Conservation (phyloP, 208 protist genomes). For the Leishmania turanica region DNA sequence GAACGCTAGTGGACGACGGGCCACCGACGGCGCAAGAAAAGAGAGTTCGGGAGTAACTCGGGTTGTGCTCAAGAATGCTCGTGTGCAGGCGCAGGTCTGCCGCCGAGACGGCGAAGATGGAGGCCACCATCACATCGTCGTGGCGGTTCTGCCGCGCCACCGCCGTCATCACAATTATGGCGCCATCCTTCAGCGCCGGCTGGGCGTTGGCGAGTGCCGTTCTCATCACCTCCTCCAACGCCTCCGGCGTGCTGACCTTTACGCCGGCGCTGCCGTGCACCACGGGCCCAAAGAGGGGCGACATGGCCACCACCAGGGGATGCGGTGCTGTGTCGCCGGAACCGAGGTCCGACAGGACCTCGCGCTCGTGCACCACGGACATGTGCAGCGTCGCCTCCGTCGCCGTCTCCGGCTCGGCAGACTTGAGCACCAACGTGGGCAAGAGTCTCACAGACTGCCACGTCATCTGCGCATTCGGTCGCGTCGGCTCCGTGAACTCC, state of each 20-base stretch:
- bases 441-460: constrained; percentile 50
- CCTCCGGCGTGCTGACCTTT: constrained; percentile 24
- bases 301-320: constrained; percentile 47
- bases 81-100: constrained; percentile 43
- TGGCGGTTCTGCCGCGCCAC: constrained; percentile 51
- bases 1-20: constrained; percentile 43
- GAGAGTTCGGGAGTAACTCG: constrained; percentile 36
- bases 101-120: constrained; percentile 44
- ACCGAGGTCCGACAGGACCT: constrained; percentile 46
- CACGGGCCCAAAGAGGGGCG: constrained; percentile 52
- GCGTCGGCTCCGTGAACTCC: constrained; percentile 34
- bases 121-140: constrained; percentile 52
- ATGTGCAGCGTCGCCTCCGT: constrained; percentile 50
- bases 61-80: constrained; percentile 32
- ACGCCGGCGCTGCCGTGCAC: constrained; percentile 31
- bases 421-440: constrained; percentile 28
- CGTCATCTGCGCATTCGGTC: constrained; percentile 37
- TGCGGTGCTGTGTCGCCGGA: constrained; percentile 10
- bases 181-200: constrained; percentile 29
- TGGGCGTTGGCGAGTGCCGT: constrained; percentile 36
- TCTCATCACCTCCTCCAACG: constrained; percentile 34
- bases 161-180: constrained; percentile 47
- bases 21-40: constrained; percentile 55
- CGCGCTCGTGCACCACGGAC: constrained; percentile 43
- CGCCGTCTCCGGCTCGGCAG: constrained; percentile 9